Evolutionary conservation across 1,139 yeast species (phyloP).

Genomic region (Cylindricascospora bacillispora): DNA sequence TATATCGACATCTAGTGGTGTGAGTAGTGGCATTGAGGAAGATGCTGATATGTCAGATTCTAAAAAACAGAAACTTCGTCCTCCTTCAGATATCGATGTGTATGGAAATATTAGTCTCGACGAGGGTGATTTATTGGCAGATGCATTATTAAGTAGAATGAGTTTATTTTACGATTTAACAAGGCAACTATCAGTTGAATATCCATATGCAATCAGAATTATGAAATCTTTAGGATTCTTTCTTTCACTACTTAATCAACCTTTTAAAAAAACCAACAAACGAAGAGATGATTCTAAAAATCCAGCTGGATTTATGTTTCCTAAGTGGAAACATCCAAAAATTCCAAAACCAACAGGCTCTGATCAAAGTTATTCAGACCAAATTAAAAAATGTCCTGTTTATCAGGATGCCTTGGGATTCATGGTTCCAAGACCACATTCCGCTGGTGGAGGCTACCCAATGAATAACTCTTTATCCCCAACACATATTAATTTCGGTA

Average conservation of each 20-base stretch:
- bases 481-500: neutral
- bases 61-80: constrained; percentile 5
- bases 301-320: constrained; percentile 4
- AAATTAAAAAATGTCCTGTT: constrained; percentile 25
- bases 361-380: constrained; percentile 23
- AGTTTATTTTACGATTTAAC: constrained; percentile 27
- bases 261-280: constrained; percentile 9
- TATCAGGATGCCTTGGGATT: constrained; percentile 27
- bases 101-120: constrained; percentile 17
- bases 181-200: constrained; percentile 29
- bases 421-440: constrained; percentile 12
- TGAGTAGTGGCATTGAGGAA: constrained; percentile 15
- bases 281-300: constrained; percentile 7
- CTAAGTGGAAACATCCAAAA: constrained; percentile 18
- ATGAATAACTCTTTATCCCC: neutral
- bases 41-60: constrained; percentile 8
- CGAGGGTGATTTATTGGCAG: constrained; percentile 27
- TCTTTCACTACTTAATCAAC: constrained; percentile 28
- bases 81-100: constrained; percentile 7
- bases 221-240: constrained; percentile 37
- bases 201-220: constrained; percentile 45
- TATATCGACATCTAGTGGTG: constrained; percentile 3
- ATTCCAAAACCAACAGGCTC: constrained; percentile 18
- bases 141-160: constrained; percentile 28
- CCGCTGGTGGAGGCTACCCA: constrained; percentile 3